phyloP scores from a whole-genome alignment of 2,329 filamentous ascomycete genomes.

The Exserohilum rostratum region DNA sequence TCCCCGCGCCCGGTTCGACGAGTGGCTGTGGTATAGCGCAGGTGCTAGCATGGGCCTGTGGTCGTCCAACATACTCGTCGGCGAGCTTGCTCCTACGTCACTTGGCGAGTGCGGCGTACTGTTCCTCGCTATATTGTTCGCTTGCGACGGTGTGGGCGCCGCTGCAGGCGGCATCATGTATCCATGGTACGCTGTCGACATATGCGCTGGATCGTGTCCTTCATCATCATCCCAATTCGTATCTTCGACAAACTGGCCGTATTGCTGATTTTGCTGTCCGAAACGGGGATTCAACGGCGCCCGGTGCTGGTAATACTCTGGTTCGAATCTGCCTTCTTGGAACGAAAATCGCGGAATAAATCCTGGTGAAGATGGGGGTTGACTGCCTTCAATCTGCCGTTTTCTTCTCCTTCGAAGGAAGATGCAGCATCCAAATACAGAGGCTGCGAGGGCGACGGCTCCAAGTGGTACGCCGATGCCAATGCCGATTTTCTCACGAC shows the following conservation, averaged over 20 bases:
- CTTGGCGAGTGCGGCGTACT: not conserved
- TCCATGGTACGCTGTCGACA: slow-evolving; percentile 8
- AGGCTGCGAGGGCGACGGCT: slow-evolving; percentile 58
- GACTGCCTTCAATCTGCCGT: slow-evolving; percentile 29
- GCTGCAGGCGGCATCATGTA: slow-evolving; percentile 12
- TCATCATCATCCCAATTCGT: slow-evolving; percentile 44
- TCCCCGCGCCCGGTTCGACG: slow-evolving; percentile 42
- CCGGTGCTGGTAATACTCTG: slow-evolving; percentile 30
- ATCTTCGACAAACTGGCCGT: slow-evolving; percentile 16
- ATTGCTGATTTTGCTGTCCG: slow-evolving; percentile 11
- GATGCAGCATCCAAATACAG: slow-evolving; percentile 35
- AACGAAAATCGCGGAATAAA: slow-evolving; percentile 47
- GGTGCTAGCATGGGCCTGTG: slow-evolving; percentile 33
- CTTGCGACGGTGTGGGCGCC: slow-evolving; percentile 3
- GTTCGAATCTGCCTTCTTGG: slow-evolving; percentile 29
- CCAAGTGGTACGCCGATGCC: slow-evolving; percentile 60
- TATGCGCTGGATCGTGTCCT: slow-evolving; percentile 23
- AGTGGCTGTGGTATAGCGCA: slow-evolving; percentile 40
- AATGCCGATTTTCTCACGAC: slow-evolving; percentile 40
- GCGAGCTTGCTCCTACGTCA: slow-evolving; percentile 1
- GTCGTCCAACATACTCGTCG: slow-evolving; percentile 22
- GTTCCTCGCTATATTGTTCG: not conserved
- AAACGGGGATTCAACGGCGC: slow-evolving; percentile 22
- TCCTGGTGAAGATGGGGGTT: slow-evolving; percentile 43
- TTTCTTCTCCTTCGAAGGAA: slow-evolving; percentile 34